Evolutionary conservation across 2,329 filamentous ascomycete genomes (phyloP).

Genomic region (Hymenoscyphus albidus): DNA sequence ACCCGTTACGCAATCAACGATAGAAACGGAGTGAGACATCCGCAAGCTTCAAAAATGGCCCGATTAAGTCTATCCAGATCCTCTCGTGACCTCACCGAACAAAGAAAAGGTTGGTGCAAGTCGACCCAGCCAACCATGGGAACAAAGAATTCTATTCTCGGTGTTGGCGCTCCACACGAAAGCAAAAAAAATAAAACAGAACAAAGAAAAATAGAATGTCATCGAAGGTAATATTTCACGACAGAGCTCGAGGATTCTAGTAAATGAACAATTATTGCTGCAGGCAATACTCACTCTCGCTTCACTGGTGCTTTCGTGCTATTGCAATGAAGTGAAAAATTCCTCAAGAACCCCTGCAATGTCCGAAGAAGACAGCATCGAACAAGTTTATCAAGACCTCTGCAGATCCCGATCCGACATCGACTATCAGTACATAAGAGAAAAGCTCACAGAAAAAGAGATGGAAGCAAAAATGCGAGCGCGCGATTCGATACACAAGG

Average conservation of each 20-base stretch:
- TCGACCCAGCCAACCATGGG: neutral
- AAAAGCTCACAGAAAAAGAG: slow-evolving; percentile 4
- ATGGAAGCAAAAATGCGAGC: slow-evolving; percentile 1
- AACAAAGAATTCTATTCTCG: slow-evolving; percentile 4
- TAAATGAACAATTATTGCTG: neutral
- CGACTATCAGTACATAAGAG: slow-evolving; percentile 1
- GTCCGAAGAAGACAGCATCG: slow-evolving; percentile 8
- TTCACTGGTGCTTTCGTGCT: neutral
- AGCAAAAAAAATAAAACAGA: neutral
- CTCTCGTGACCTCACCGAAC: neutral
- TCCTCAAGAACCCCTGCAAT: neutral
- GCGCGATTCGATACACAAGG: neutral
- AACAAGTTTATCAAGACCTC: slow-evolving; percentile 7
- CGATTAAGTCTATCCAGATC: neutral
- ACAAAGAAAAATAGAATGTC: neutral
- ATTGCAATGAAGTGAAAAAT: neutral
- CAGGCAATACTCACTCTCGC: neutral
- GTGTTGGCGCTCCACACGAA: neutral
- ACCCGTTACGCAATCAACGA: neutral
- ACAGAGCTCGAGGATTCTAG: neutral
- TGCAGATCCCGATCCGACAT: neutral
- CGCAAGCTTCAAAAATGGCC: neutral
- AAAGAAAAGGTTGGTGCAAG: neutral
- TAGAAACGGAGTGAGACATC: neutral
- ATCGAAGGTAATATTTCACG: neutral